Conservation (phyloP, 2,329 filamentous ascomycete genomes). For the Periconia sp. region DNA sequence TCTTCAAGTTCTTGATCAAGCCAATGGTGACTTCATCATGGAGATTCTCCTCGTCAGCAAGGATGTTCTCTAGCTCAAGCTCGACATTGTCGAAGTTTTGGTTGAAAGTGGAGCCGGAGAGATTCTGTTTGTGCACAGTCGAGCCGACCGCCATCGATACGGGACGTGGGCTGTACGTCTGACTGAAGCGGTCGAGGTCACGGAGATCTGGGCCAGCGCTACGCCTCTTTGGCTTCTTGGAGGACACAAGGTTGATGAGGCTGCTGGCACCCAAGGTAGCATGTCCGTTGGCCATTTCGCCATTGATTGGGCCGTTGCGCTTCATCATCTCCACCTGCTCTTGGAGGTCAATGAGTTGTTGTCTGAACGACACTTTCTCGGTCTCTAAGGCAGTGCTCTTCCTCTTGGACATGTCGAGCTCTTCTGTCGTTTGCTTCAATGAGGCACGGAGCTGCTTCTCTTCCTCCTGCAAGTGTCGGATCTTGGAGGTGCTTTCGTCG, state of each 20-base stretch:
- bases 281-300: conserved; percentile 67
- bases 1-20: conserved; percentile 94
- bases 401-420: conserved; percentile 78
- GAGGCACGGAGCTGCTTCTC: conserved; percentile 84
- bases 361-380: conserved; percentile 81
- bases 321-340: conserved; percentile 90
- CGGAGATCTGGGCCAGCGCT: conserved; percentile 86
- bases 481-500: conserved; percentile 85
- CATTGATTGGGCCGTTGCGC: conserved; percentile 71
- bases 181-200: conserved; percentile 86
- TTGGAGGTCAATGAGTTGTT: conserved; percentile 86
- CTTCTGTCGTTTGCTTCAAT: conserved; percentile 74
- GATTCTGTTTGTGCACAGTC: conserved; percentile 66
- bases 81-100: conserved; percentile 88
- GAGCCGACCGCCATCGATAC: conserved; percentile 88
- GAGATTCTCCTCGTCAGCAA: conserved; percentile 91
- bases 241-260: conserved; percentile 93
- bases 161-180: conserved; percentile 88
- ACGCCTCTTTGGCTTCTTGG: conserved; percentile 94
- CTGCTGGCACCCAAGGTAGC: conserved; percentile 58
- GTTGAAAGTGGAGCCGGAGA: conserved; percentile 75
- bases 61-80: conserved; percentile 87
- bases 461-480: conserved; percentile 93
- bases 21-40: conserved; percentile 98
- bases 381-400: conserved; percentile 75